phyloP scores from a whole-genome alignment of 148 eudicot genomes.

The Arbutus unedo region DNA sequence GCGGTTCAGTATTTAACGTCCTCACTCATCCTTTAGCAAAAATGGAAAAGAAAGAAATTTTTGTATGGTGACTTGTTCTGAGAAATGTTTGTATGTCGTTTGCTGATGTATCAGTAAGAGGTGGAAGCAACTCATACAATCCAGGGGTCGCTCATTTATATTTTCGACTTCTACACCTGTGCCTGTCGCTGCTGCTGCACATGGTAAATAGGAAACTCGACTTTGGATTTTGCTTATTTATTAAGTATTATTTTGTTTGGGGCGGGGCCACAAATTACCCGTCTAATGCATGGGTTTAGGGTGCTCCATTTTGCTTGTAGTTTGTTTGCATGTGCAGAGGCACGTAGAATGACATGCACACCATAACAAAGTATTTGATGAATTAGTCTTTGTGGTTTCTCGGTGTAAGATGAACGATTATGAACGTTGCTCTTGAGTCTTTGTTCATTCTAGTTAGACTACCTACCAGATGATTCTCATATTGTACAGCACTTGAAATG shows the following conservation, averaged over 20 bases:
- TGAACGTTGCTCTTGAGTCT: background rate
- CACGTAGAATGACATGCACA: background rate
- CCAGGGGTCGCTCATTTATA: slow-evolving; percentile 95
- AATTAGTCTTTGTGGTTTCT: background rate
- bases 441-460: background rate
- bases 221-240: background rate
- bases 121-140: slow-evolving; percentile 93
- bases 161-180: slow-evolving; percentile 93
- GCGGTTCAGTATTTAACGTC: too few species aligned
- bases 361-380: too few species aligned
- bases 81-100: background rate
- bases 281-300: too few species aligned
- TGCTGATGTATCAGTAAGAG: slow-evolving; percentile 49
- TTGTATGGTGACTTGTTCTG: background rate
- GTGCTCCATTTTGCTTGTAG: too few species aligned
- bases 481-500: background rate
- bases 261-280: too few species aligned
- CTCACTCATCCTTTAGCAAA: background rate
- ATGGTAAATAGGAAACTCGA: slow-evolving; percentile 43
- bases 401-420: background rate
- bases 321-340: background rate
- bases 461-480: background rate
- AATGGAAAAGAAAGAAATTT: background rate
- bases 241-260: too few species aligned
- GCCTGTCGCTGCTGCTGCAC: slow-evolving; percentile 88